phyloP scores from a whole-genome alignment of 1,284 basidiomycete genomes.

The Mycena citricolor region DNA sequence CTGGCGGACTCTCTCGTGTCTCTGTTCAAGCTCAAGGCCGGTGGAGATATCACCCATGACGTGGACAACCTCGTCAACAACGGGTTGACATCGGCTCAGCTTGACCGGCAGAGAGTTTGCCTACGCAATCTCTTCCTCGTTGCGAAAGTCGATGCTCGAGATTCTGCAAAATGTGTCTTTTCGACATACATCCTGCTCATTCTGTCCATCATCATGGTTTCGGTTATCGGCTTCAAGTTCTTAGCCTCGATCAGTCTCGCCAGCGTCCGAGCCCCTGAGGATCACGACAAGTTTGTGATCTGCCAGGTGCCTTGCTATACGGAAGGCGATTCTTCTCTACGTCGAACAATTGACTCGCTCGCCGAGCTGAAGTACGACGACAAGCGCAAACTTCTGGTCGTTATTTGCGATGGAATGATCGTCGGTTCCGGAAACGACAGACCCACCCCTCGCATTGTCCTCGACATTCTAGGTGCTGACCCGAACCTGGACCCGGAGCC shows the following conservation, averaged over 20 bases:
- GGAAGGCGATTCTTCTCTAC: conserved; percentile 87
- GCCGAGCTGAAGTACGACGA: conserved; percentile 96
- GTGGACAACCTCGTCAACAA: conserved; percentile 58
- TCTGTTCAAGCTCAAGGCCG: conserved; percentile 83
- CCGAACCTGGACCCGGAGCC: conserved; percentile 93
- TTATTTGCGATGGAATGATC: conserved; percentile 99
- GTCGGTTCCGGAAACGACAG: conserved; percentile 94
- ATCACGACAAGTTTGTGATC: conserved; percentile 98
- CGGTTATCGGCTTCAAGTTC: conserved; percentile 98
- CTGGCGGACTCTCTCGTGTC: conserved; percentile 76
- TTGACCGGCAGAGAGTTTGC: conserved; percentile 82
- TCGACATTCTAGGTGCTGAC: conserved; percentile 95
- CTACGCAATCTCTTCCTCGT: conserved; percentile 91
- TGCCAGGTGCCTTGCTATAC: conserved; percentile 99
- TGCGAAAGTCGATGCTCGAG: conserved; percentile 90
- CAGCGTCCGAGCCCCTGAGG: conserved; percentile 82
- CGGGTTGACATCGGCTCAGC: conserved; percentile 59
- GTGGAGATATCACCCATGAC: conserved; percentile 82
- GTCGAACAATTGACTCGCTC: conserved; percentile 91
- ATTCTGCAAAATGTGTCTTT: conserved; percentile 90
- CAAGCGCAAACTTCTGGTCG: conserved; percentile 92
- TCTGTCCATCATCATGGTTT: conserved; percentile 90
- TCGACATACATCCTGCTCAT: conserved; percentile 90
- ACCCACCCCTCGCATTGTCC: conserved; percentile 89
- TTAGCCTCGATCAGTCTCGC: conserved; percentile 91